Evolutionary conservation across 2,329 filamentous ascomycete genomes (phyloP), one percentile per base, ranked within the genome.

Genomic region (Harringtonia lauricola): DNA sequence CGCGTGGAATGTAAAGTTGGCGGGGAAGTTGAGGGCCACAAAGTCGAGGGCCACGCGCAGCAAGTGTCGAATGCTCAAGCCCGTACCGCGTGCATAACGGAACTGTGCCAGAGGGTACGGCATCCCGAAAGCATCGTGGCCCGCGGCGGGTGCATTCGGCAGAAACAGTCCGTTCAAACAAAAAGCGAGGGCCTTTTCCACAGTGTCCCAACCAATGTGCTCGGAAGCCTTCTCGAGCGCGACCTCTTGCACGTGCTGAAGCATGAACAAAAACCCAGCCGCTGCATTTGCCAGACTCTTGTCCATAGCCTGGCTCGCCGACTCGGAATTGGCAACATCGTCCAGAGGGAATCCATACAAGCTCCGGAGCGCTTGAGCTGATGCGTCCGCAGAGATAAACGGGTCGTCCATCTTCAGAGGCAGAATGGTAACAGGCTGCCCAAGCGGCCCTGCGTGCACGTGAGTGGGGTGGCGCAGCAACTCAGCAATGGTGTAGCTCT

Each of bases 21-120:
- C 54, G 0, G 79, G 76, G 44, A 85, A 74, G 45, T 72, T 72
- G 49, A 70, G 69, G 29, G 76, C 67, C 39, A 83, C 64, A 57
- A 81, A 85, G 28, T 71, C 68, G 31, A 79, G 60, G 17, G 75
- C 64, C 14, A 66, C 69, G 26, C 70, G 65, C 37, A 85, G 64
- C 15, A 86, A 64, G 34, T 29, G 45, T 1, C 44, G 42, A 10
- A 51, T 35, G 18, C 17, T 18, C 60, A 58, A 29, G 70, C 67
- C 26, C 70, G 72, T 46, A 72, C 72, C 12, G 70, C 69, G 34
- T 6, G 76, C 78, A 52, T 78, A 78, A 6, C 60, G 61, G 42
- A 70, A 71, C 46, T 63, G 57, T 10, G 59, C 58, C 9, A 60
- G 43, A 1, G 43, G 41, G 24, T 47, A 46, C 2, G 45, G 43